Base-by-base conservation (phyloP, 2,329 filamentous ascomycete genomes). In the Mycosphaerelloides madeirae region DNA sequence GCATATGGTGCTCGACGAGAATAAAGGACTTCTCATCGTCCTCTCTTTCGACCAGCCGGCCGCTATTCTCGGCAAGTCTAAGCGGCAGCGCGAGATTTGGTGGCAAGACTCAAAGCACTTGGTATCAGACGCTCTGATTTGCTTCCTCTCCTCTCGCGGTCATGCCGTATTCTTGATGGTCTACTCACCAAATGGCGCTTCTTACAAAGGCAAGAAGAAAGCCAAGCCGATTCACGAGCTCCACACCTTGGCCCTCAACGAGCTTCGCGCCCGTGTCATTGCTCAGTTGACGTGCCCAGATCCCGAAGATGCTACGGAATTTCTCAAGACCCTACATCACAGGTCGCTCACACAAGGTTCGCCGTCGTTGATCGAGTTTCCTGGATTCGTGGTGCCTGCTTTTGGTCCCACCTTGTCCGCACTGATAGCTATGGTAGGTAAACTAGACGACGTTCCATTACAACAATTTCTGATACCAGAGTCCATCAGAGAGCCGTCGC, bases 341-440 rank as follows among this genome's bases (percentile, higher is more conserved):
- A 6, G 20, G 8, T 11, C 12, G n/a, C 22, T 7, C 14, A 20
- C 2, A 3, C 12, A 11, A 38, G 8, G 15, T 29, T 20, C 38
- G 13, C 37, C 45, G 9, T 53, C 48, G 2, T 66, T 84, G 1
- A 69, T 84, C 1, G 81, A 84, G 50, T 83, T 84, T 44, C 81
- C 80, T 0, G 77, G 76, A 0, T 65, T 84, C 3, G 60, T 84
- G 2, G 64, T 82, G 2, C 71, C 75, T 0, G 71, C 80, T 0
- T 84, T 84, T 52, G 64, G 72, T 19, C 76, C 77, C 19, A 81
- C 76, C 0, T 66, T 84, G 0, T 61, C 68, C 33, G 75, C 75
- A 0, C 64, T 85, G 2, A 78, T 84, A 55, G 57, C 62, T 1
- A 78, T 82, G 66, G 70, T 47, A 5, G 29, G 44, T 14, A 49